These are phyloP conservation scores for Cucumis cinereus DNA, from an alignment of 306 rosid genomes.

Conservation along the genomic window DNA sequence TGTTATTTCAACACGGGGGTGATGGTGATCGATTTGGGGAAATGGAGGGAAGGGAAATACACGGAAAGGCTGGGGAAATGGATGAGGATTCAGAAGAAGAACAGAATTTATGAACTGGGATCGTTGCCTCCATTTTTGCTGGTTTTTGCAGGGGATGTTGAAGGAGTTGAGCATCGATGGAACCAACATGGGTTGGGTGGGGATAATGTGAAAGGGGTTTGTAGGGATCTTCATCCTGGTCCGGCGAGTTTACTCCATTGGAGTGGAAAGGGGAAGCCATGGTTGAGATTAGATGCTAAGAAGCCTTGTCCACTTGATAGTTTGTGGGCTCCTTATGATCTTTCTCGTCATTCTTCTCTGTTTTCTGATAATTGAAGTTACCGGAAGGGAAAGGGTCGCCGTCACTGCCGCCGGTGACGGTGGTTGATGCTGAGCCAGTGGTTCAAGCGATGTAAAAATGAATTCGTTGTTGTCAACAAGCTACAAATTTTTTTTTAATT, in stretches of 20 bases:
- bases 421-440: too few species aligned
- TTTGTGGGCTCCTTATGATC: conserved; percentile 85
- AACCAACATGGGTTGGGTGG: conserved; percentile 95
- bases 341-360: conserved; percentile 41
- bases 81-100: conserved; percentile 80
- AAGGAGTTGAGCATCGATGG: conserved; percentile 81
- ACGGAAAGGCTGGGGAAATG: conserved; percentile 60
- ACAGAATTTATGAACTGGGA: conserved; percentile 75
- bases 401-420: not conserved
- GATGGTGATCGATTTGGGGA: conserved; percentile 78
- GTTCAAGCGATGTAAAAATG: not conserved
- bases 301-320: conserved; percentile 78
- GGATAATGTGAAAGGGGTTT: conserved; percentile 63
- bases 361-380: conserved; percentile 34
- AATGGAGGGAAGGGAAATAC: conserved; percentile 66
- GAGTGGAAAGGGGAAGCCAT: conserved; percentile 96
- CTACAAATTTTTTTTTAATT: not conserved
- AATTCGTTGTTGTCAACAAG: not conserved
- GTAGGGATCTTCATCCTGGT: conserved; percentile 76
- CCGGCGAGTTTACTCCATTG: conserved; percentile 81
- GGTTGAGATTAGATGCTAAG: conserved; percentile 73
- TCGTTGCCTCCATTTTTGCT: conserved; percentile 76
- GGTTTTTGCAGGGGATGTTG: conserved; percentile 74
- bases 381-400: not conserved
- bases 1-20: conserved; percentile 94